A percentile compares a stretch with the other conserved stretches of the same genome.
Conservation (phyloP, 371 early-diverging fungal genomes). For the Homolaphlyctis polyrhiza region DNA sequence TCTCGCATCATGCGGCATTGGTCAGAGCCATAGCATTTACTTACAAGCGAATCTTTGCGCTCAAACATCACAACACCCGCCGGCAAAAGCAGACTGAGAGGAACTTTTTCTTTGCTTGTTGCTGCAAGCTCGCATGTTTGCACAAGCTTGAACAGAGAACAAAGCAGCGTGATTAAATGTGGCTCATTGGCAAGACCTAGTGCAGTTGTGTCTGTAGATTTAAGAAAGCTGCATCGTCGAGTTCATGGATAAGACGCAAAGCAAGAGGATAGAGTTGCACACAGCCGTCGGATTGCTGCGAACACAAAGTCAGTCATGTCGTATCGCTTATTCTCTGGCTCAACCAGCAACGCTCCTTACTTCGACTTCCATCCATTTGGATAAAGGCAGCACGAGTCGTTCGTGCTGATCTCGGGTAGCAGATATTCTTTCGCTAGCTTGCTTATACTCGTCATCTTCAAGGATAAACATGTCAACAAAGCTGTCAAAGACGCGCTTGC, state of each 20-base stretch:
- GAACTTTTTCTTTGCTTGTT: background rate
- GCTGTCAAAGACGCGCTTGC: slow-evolving; percentile 1
- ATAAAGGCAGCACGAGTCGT: background rate
- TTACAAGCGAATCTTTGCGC: background rate
- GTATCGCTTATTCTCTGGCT: background rate
- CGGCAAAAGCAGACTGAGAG: background rate
- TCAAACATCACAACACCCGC: slow-evolving; percentile 1
- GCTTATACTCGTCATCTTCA: background rate
- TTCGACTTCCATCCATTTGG: slow-evolving; percentile 1
- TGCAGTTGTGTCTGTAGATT: background rate
- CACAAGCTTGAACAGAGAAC: slow-evolving; percentile 1
- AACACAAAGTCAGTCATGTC: too few relatives aligned
- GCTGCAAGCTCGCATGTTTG: background rate
- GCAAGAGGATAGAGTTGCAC: background rate
- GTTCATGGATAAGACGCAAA: background rate
- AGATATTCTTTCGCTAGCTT: background rate
- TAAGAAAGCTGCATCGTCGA: background rate
- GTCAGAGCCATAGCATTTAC: background rate
- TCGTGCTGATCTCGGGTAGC: background rate
- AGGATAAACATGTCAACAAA: background rate
- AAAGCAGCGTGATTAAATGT: background rate
- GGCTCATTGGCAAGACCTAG: background rate
- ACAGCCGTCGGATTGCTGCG: background rate
- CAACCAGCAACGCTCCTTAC: background rate
- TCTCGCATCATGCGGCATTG: too few relatives aligned